A percentile compares a stretch with the other conserved stretches of the same genome.
phyloP scores from a whole-genome alignment of 1,284 basidiomycete species.

The Sphagnurus paluster region DNA sequence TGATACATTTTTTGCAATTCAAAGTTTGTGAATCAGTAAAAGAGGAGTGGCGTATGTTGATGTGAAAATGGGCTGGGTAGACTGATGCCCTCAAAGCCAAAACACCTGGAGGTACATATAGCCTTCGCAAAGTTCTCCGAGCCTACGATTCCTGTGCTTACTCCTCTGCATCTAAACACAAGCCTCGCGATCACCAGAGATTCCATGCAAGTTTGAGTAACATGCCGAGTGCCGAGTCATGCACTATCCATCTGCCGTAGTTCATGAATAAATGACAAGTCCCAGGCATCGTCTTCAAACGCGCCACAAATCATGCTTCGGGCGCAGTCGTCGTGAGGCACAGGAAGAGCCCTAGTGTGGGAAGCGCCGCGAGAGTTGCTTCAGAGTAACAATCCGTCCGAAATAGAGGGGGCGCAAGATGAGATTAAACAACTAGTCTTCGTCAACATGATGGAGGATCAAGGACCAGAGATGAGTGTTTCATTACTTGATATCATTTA shows the following conservation, averaged over 20 bases:
- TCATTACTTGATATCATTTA: too few species aligned
- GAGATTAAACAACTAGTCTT: not conserved
- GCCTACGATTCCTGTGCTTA: not conserved
- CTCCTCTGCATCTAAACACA: not conserved
- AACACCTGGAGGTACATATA: slow-evolving; percentile 10
- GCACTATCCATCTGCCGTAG: not conserved
- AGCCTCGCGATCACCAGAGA: not conserved
- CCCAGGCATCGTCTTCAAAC: not conserved
- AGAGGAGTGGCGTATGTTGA: not conserved
- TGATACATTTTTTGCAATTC: slow-evolving; percentile 31
- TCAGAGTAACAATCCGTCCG: not conserved
- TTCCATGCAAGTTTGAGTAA: not conserved
- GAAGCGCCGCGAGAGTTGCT: not conserved
- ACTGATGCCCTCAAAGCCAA: not conserved
- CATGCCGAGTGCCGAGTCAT: not conserved
- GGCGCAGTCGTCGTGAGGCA: not conserved
- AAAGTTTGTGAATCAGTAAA: slow-evolving; percentile 29
- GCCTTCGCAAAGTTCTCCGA: not conserved
- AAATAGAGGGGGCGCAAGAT: not conserved
- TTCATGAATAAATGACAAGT: not conserved
- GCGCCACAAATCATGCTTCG: not conserved
- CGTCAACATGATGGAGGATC: not conserved
- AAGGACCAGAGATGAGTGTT: too few species aligned
- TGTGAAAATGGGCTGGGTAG: not conserved
- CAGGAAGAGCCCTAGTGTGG: not conserved